These are phyloP conservation scores for Paracamarosporium sp. DNA, from an alignment of 2,329 filamentous ascomycete species.

Conservation along the genomic window DNA sequence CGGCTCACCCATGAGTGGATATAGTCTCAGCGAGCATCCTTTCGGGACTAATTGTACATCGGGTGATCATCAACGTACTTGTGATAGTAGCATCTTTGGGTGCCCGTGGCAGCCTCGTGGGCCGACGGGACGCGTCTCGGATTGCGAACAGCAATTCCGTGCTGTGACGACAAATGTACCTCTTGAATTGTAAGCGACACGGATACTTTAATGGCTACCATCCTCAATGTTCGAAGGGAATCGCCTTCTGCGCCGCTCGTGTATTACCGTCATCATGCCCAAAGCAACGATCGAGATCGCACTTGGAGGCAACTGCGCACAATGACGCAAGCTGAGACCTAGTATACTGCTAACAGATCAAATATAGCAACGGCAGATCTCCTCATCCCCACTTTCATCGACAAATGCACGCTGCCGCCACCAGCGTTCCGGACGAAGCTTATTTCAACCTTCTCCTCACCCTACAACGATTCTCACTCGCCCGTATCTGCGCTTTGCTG, in stretches of 20 bases:
- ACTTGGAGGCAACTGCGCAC: background rate
- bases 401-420: background rate
- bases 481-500: background rate
- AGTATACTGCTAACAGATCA: background rate
- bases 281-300: background rate
- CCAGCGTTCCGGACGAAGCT: constrained; percentile 1
- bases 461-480: background rate
- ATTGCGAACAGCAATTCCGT: background rate
- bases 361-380: background rate
- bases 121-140: constrained; percentile 1
- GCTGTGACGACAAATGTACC: background rate
- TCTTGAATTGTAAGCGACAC: background rate
- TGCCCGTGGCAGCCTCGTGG: background rate
- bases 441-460: background rate
- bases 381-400: background rate
- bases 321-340: background rate
- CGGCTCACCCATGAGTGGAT: too few species aligned
- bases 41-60: too few species aligned
- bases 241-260: background rate
- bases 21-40: too few species aligned
- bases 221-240: background rate
- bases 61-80: background rate
- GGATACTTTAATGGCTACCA: background rate
- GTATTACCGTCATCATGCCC: background rate
- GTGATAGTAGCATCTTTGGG: background rate